Evolutionary conservation across 768 basidiomycete genomes (phyloP).

Genomic region (Auricularia heimuer): DNA sequence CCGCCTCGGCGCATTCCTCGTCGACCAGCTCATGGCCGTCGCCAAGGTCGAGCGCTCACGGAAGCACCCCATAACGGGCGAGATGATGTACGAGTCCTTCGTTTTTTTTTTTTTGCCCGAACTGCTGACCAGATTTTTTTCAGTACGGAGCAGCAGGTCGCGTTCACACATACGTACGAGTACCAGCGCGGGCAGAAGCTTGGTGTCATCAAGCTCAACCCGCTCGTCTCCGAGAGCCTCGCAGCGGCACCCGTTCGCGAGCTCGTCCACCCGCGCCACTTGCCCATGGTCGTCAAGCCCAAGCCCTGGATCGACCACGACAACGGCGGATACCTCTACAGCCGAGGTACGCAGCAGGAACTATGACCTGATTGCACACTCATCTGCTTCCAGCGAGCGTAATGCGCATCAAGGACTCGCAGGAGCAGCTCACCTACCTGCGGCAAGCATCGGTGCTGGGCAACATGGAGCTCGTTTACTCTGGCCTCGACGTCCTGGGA

Average conservation of each 20-base stretch:
- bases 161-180: constrained; percentile 87
- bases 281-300: constrained; percentile 92
- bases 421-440: constrained; percentile 76
- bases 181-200: constrained; percentile 88
- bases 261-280: constrained; percentile 81
- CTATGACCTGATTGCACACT: neutral
- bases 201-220: constrained; percentile 85
- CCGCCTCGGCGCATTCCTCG: constrained; percentile 70
- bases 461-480: constrained; percentile 75
- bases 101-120: constrained; percentile 4
- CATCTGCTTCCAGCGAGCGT: constrained; percentile 36
- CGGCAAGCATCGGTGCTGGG: constrained; percentile 61
- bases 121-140: constrained; percentile 6
- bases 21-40: constrained; percentile 76
- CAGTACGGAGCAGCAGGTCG: constrained; percentile 74
- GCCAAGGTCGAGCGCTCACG: constrained; percentile 63
- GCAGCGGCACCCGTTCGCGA: constrained; percentile 61
- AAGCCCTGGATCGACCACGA: constrained; percentile 74
- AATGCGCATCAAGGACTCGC: constrained; percentile 89
- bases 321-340: constrained; percentile 77
- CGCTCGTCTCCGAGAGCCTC: constrained; percentile 64
- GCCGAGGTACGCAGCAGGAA: constrained; percentile 39
- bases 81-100: constrained; percentile 40
- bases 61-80: constrained; percentile 46
- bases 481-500: constrained; percentile 83